Evolutionary conservation across 2,329 filamentous ascomycete species (phyloP).

Genomic region (Piedraia hortae): DNA sequence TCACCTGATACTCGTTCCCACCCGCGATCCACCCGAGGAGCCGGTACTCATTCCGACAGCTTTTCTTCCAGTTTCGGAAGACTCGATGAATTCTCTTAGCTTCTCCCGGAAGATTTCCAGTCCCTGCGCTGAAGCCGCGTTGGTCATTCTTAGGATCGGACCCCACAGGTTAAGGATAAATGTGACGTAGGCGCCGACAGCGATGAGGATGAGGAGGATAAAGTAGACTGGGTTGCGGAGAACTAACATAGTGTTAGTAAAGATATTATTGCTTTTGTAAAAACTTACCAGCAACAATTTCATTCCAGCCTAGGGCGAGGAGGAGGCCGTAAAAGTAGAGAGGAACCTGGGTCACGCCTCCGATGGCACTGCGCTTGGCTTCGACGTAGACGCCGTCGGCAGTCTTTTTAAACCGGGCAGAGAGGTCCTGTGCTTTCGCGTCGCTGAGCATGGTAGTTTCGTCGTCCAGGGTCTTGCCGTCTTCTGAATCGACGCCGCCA

Average conservation of each 20-base stretch:
- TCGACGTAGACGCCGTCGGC: slow-evolving; percentile 95
- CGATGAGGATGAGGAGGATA: slow-evolving; percentile 54
- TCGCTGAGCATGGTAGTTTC: slow-evolving; percentile 90
- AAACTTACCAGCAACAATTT: slow-evolving; percentile 65
- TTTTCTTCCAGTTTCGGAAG: slow-evolving; percentile 57
- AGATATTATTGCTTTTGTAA: not conserved
- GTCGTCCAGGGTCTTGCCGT: slow-evolving; percentile 72
- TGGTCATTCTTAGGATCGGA: slow-evolving; percentile 83
- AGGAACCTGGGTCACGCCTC: slow-evolving; percentile 78
- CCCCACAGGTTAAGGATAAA: slow-evolving; percentile 89
- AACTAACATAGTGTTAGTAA: slow-evolving; percentile 29
- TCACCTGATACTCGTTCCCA: no score
- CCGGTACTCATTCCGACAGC: slow-evolving; percentile 40
- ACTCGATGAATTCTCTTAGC: slow-evolving; percentile 68
- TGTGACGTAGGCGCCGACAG: slow-evolving; percentile 57
- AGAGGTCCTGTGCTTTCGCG: slow-evolving; percentile 68
- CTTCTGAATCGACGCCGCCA: slow-evolving; percentile 73
- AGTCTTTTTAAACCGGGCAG: slow-evolving; percentile 90
- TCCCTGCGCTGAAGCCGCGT: slow-evolving; percentile 65
- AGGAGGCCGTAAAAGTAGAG: slow-evolving; percentile 82
- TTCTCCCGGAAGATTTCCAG: slow-evolving; percentile 78
- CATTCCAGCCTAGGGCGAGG: slow-evolving; percentile 90
- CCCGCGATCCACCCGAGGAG: slow-evolving; percentile 30
- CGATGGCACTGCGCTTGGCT: slow-evolving; percentile 87
- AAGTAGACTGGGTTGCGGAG: slow-evolving; percentile 85